Conservation (phyloP, 371 early-diverging fungal genomes). For the Chytridiales sp. region DNA sequence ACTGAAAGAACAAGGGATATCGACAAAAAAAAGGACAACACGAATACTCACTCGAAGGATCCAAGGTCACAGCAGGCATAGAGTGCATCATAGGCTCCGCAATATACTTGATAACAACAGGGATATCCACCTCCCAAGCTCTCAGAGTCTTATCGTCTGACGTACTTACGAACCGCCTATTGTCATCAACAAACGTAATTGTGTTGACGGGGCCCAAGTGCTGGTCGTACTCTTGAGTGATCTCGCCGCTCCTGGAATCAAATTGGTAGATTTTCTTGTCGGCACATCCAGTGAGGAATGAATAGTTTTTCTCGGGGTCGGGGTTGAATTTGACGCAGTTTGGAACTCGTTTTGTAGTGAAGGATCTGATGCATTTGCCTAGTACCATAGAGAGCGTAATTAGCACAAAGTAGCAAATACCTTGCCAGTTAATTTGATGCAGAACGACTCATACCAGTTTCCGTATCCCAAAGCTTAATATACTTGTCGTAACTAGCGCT, state of each 20-base stretch:
- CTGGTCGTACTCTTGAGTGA: constrained; percentile 93
- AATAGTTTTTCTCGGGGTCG: constrained; percentile 73
- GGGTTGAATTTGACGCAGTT: constrained; percentile 91
- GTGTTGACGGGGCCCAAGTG: constrained; percentile 95
- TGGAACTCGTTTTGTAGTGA: constrained; percentile 78
- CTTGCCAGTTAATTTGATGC: not conserved
- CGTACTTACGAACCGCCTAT: constrained; percentile 90
- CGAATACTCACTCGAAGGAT: constrained; percentile 80
- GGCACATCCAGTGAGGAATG: constrained; percentile 87
- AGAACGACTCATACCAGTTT: constrained; percentile 63
- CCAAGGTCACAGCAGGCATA: constrained; percentile 87
- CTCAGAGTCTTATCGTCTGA: constrained; percentile 95
- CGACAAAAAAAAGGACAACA: not conserved
- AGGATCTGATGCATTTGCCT: constrained; percentile 77
- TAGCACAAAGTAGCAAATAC: not conserved
- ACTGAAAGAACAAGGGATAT: not conserved
- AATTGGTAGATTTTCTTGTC: constrained; percentile 92
- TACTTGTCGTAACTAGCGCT: constrained; percentile 88
- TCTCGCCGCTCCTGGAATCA: constrained; percentile 76
- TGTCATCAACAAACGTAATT: constrained; percentile 93
- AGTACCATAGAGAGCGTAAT: not conserved
- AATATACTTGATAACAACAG: constrained; percentile 94
- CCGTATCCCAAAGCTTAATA: constrained; percentile 96
- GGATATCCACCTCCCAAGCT: constrained; percentile 97
- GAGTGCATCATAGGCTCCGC: constrained; percentile 96